Percentiles rank a stretch among this genome's conserved stretches.
These are phyloP conservation scores for Xylaria arbuscula DNA, from an alignment of 2,329 filamentous ascomycete genomes.

Conservation along the genomic window DNA sequence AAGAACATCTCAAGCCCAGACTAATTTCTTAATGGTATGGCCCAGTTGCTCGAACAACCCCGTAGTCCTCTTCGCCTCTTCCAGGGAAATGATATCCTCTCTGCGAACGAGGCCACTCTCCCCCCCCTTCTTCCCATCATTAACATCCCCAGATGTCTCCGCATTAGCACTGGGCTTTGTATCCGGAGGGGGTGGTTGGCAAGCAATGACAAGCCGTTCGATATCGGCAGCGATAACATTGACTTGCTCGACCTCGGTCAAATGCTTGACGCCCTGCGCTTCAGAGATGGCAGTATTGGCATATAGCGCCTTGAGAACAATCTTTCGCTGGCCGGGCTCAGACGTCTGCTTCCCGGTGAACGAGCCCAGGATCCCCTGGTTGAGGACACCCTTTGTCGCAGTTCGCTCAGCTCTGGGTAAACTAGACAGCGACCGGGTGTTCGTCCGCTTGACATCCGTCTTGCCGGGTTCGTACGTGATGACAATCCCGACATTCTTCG, in stretches of 20 bases:
- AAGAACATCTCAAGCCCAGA: constrained; percentile 73
- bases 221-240: constrained; percentile 80
- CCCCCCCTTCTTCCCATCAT: constrained; percentile 33
- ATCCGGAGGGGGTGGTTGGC: constrained; percentile 52
- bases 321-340: constrained; percentile 53
- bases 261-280: constrained; percentile 58
- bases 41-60: constrained; percentile 87
- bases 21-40: constrained; percentile 91
- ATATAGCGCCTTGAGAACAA: constrained; percentile 69
- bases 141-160: constrained; percentile 35
- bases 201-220: constrained; percentile 70
- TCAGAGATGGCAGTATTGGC: constrained; percentile 66
- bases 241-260: constrained; percentile 67
- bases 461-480: constrained; percentile 79
- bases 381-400: constrained; percentile 40
- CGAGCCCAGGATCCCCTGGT: constrained; percentile 43
- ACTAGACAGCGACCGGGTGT: constrained; percentile 82
- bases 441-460: constrained; percentile 79
- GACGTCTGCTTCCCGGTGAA: constrained; percentile 43
- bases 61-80: constrained; percentile 87
- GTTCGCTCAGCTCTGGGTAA: constrained; percentile 53
- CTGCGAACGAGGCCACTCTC: constrained; percentile 58
- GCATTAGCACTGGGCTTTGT: constrained; percentile 32
- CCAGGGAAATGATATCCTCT: constrained; percentile 81
- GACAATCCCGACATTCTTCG: constrained; percentile 85